Base-by-base conservation (phyloP, 306 rosid species). In the Mimosa bimucronata region DNA sequence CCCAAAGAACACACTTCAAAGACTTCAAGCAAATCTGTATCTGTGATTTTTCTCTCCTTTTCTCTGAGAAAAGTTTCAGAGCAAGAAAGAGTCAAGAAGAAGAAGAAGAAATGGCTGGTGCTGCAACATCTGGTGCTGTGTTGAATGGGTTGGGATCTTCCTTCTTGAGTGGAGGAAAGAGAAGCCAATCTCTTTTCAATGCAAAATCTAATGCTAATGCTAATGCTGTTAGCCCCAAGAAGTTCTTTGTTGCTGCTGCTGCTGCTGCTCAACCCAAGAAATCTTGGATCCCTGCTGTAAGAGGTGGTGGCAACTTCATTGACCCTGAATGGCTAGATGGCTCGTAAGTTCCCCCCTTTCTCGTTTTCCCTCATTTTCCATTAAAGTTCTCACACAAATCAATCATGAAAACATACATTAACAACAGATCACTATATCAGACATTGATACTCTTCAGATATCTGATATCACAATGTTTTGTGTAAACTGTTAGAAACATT, bases 261-360 rank as follows among this genome's bases (percentile, higher is more conserved):
- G 91, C 89, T 21, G 91, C 88, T 15, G 48, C 92, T 88, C 42
- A 6, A 16, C 74, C 37, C 6, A 69, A 69, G 97, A 91, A 93
- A 70, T 95, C 99, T 69, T 95, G 89, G 89, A 15, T 91, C 71
- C 98, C 99, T 9, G 99, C 11, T 9, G 97, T 95, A 41, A 90
- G 5, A 60, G 94, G 75, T 18, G 92, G 97, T 31, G 94, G 94
- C 46, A 95, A 91, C 71, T 81, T 95, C 25, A 5, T 89, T 75
- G 88, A 95, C 84, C 99, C 99, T 1, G 99, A 95, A 82, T 95
- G 99, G 99, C 99, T 95, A 21, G 99, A 95, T 75, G 99, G 99
- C 91, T 95, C 99, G 99, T 95, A 85, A 88, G 98, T 88, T 57
- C 65, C 73, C 34, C 52, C 44, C 31, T 52, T 21, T 37, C 74